Base-by-base conservation (phyloP, 1,284 basidiomycete species). In the Rhodotorula sp. region DNA sequence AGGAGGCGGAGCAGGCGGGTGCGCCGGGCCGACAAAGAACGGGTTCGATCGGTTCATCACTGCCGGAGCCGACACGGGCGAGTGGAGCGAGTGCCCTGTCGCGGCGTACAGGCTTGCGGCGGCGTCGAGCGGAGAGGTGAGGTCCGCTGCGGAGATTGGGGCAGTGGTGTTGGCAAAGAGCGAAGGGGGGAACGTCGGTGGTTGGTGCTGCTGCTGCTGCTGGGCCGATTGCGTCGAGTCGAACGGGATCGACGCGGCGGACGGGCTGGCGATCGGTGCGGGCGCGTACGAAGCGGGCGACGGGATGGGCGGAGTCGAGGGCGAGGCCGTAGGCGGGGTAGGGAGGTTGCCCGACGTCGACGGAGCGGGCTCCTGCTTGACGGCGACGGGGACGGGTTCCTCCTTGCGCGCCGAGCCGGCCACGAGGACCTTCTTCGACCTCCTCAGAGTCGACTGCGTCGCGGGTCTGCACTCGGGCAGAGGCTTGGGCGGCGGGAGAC, bases 401-500 rank as follows among this genome's bases (percentile, higher is more conserved):
- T 8, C 52, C 34, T 20, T 51, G 24, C 24, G 52, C 28, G 16
- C 13, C 28, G 60, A 34, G 55, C 44, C 48, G 48, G 31, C 48
- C 22, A 31, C 20, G n/a, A 48, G 28, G 24, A 16, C 53, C 50
- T 67, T 67, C 47, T 56, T 59, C 9, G 37, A n/a, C 54, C 66
- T 70, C 53, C 68, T 64, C 30, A 70, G 44, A 20, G 68, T 70
- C 47, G 68, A 18, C 18, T 58, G 53, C 10, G 68, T 70, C 24
- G 68, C 68, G 20, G 54, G 30, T 22, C 55, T 48, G 4, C 57
- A 56, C 53, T 70, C 51, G 51, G 70, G 65, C 1, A 67, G 58
- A 2, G 72, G 67, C 34, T 55, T 53, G 7, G 71, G 70, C 10
- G 71, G 74, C 18, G 76, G 71, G 15, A 77, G 67, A 4, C 74